Conservation (phyloP, 1,284 basidiomycete genomes). For the Chiua sp. region DNA sequence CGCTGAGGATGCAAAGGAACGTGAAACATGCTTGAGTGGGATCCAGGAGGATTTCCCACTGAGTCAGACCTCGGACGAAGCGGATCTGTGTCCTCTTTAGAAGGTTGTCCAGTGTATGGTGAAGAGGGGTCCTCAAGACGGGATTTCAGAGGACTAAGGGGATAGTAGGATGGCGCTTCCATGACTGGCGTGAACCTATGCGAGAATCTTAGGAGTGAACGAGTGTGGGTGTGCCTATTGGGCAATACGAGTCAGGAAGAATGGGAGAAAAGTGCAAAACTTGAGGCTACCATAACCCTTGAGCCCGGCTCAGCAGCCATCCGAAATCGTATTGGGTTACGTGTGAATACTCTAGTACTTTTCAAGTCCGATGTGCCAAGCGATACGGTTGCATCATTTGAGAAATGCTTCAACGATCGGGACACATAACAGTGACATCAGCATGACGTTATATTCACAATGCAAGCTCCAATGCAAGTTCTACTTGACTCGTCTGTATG, state of each 20-base stretch:
- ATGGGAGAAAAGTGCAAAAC: no score
- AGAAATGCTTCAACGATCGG: no score
- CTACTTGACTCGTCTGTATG: no score
- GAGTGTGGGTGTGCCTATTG: slow-evolving; percentile 8
- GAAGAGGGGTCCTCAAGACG: not conserved
- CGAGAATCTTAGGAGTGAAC: slow-evolving; percentile 1
- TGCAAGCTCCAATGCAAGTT: no score
- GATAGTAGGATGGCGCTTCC: slow-evolving; percentile 23
- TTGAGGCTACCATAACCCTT: no score
- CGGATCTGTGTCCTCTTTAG: not conserved
- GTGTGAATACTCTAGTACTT: no score
- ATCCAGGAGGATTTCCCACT: not conserved
- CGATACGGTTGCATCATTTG: no score
- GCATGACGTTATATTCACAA: no score
- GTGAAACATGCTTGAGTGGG: slow-evolving; percentile 10
- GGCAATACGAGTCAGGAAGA: not conserved
- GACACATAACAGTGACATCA: no score
- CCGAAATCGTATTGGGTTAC: no score
- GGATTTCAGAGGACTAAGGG: slow-evolving; percentile 17
- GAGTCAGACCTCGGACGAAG: not conserved
- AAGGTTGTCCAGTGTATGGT: not conserved
- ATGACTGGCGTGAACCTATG: slow-evolving; percentile 5
- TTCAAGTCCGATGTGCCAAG: no score
- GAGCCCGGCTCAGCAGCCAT: no score
- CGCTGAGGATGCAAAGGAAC: slow-evolving; percentile 6